These are phyloP conservation scores for Rhodotorula kratochvilovae DNA, from an alignment of 768 basidiomycete species.

Conservation along the genomic window DNA sequence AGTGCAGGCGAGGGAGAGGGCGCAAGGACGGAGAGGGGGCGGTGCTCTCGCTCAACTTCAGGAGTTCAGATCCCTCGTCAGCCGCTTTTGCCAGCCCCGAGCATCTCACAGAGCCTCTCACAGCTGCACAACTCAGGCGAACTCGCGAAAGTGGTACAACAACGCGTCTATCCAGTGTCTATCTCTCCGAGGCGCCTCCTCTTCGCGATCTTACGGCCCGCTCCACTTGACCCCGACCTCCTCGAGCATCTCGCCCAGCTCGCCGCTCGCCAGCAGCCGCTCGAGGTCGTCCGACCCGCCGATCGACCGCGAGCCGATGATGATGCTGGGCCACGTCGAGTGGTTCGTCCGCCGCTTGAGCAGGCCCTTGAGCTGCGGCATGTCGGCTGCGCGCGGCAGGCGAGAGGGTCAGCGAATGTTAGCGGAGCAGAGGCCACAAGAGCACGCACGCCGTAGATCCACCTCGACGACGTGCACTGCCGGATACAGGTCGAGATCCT, in stretches of 20 bases:
- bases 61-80: no score
- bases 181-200: no score
- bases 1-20: no score
- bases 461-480: constrained; percentile 22
- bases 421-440: no score
- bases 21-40: no score
- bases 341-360: constrained; percentile 11
- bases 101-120: no score
- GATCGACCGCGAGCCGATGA: constrained; percentile 21
- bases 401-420: no score
- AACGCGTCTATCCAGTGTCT: background rate
- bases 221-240: constrained; percentile 16
- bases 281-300: constrained; percentile 29
- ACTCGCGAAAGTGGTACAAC: no score
- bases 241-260: constrained; percentile 4
- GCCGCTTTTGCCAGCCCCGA: no score
- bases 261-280: background rate
- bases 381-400: constrained; percentile 17
- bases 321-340: constrained; percentile 30
- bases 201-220: no score
- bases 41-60: no score
- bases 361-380: constrained; percentile 7
- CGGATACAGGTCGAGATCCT: background rate
- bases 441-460: constrained; percentile 9
- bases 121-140: no score